Percentiles rank a stretch among this genome's conserved stretches.
Conservation (phyloP, 352 stramenopile species). For the Bremia lactucae region DNA sequence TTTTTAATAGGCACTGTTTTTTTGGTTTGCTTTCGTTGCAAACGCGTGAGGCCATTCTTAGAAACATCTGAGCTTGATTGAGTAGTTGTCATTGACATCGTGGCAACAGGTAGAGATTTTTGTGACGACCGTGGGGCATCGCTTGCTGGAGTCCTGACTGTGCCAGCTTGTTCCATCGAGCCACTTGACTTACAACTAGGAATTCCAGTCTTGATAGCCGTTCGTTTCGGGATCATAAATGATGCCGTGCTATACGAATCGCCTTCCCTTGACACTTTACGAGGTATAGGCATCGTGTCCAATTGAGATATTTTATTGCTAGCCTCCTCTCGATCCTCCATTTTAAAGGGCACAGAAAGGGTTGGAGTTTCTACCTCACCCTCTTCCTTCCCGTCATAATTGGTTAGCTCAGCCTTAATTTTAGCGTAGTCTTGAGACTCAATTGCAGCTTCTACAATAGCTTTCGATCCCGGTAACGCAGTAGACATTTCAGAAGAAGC, state of each 20-base stretch:
- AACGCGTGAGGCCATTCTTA: neutral
- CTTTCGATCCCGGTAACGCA: neutral
- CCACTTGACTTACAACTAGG: neutral
- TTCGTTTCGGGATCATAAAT: slow-evolving; percentile 24
- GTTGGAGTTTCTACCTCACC: neutral
- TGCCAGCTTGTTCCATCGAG: neutral
- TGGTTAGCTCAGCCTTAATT: neutral
- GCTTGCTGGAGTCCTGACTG: neutral
- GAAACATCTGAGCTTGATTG: slow-evolving; percentile 3
- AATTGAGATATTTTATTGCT: neutral
- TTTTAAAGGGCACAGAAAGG: slow-evolving; percentile 1
- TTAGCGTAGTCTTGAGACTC: neutral
- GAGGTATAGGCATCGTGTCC: slow-evolving; percentile 13
- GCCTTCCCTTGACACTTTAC: slow-evolving; percentile 3
- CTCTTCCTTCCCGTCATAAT: slow-evolving; percentile 3
- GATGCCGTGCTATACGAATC: slow-evolving; percentile 1
- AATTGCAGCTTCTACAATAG: neutral
- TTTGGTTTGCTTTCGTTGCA: slow-evolving; percentile 26
- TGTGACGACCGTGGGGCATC: slow-evolving; percentile 1
- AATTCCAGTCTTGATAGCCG: slow-evolving; percentile 3
- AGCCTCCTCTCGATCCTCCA: slow-evolving; percentile 3
- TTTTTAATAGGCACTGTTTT: slow-evolving; percentile 31
- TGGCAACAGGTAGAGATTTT: neutral
- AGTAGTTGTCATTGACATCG: slow-evolving; percentile 2
- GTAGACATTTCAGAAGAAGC: neutral